Evolutionary conservation across 2,329 filamentous ascomycete species (phyloP).

Genomic region (Fusarium sp.): DNA sequence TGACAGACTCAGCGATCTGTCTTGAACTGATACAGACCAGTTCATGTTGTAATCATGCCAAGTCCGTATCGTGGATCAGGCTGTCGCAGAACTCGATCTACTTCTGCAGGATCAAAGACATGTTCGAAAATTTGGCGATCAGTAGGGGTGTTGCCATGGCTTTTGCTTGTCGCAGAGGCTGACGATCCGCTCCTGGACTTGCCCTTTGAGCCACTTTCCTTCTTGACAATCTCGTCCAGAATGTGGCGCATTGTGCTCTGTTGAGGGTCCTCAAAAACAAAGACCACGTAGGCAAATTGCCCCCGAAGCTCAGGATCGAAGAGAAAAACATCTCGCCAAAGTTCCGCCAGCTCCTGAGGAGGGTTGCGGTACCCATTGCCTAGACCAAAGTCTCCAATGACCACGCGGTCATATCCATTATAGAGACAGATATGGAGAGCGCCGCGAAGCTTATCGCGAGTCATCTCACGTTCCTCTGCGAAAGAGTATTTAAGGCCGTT

Average conservation of each 20-base stretch:
- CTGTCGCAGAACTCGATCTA: conserved; percentile 61
- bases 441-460: conserved; percentile 77
- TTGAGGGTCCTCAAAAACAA: conserved; percentile 70
- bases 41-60: conserved; percentile 61
- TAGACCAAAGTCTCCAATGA: conserved; percentile 73
- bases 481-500: conserved; percentile 78
- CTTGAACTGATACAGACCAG: conserved; percentile 20
- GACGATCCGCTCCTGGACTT: conserved; percentile 49
- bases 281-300: conserved; percentile 70
- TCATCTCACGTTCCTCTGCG: conserved; percentile 74
- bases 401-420: conserved; percentile 66
- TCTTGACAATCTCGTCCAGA: conserved; percentile 66
- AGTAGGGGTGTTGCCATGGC: conserved; percentile 47
- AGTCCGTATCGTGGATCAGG: conserved; percentile 67
- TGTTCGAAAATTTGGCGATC: conserved; percentile 66
- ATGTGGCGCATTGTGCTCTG: conserved; percentile 66
- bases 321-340: conserved; percentile 73
- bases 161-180: conserved; percentile 46
- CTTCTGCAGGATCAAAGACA: conserved; percentile 63
- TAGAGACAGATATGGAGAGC: conserved; percentile 76
- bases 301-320: conserved; percentile 72
- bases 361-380: conserved; percentile 74
- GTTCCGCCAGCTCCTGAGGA: conserved; percentile 70
- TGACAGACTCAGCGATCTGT: conserved; percentile 5
- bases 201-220: conserved; percentile 53